Evolutionary conservation across 495 filamentous ascomycete species (phyloP).

Genomic region (Haplographium delicatum): DNA sequence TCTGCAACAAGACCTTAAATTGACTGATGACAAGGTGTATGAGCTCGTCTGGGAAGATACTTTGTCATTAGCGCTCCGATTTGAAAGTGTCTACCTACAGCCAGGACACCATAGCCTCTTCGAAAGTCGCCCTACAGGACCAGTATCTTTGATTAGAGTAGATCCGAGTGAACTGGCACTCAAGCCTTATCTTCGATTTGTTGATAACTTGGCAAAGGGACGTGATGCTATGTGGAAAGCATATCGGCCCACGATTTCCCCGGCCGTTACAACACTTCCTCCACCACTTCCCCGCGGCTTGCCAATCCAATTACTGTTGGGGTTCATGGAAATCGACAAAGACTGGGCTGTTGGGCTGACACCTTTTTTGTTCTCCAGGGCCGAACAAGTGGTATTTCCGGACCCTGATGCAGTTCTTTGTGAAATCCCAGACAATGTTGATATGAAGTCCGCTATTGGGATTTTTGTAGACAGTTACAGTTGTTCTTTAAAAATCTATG

Average conservation of each 20-base stretch:
- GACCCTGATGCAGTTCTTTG: not conserved
- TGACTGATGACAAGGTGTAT: constrained; percentile 1
- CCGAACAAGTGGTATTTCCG: not conserved
- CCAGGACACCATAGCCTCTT: not conserved
- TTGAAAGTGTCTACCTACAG: not conserved
- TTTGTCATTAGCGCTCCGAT: not conserved
- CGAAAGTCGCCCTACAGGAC: not conserved
- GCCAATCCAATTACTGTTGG: not conserved
- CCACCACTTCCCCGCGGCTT: not conserved
- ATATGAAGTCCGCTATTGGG: not conserved
- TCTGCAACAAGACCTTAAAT: not conserved
- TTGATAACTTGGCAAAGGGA: not conserved
- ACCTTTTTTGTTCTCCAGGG: not conserved
- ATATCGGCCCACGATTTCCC: not conserved
- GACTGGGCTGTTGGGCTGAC: not conserved
- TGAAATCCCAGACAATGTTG: not conserved
- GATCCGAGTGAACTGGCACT: not conserved
- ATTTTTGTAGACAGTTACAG: not conserved
- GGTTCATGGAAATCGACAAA: not conserved
- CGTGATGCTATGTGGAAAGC: not conserved
- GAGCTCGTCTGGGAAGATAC: not conserved
- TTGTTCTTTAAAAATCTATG: not conserved
- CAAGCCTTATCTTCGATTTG: not conserved
- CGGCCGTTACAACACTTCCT: not conserved
- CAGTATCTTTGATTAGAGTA: not conserved